A percentile compares a stretch with the other conserved stretches of the same genome.
Conservation (phyloP, 495 filamentous ascomycete genomes). For the Daldinia childiae region DNA sequence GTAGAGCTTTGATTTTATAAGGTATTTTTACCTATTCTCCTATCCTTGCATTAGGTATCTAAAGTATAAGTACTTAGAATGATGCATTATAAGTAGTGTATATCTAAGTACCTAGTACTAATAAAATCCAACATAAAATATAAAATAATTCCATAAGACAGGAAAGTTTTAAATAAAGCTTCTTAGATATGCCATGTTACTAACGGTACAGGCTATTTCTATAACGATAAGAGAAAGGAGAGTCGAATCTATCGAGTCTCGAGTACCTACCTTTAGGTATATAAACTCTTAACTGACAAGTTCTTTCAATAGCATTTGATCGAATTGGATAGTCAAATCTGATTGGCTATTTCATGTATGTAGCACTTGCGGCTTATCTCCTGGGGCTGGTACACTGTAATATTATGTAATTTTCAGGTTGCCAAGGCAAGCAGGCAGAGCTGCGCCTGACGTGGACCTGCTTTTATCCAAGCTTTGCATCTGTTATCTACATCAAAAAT, state of each 20-base stretch:
- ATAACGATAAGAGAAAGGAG: neutral
- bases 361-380: neutral
- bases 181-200: neutral
- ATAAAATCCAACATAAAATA: neutral
- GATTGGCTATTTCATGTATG: neutral
- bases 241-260: neutral
- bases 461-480: conserved; percentile 1
- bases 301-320: neutral
- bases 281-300: neutral
- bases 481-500: conserved; percentile 12
- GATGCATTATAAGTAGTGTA: neutral
- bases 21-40: neutral
- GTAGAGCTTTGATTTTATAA: conserved; percentile 30
- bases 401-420: neutral
- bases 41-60: conserved; percentile 15
- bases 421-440: conserved; percentile 46
- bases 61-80: neutral
- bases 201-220: neutral
- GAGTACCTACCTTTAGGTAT: neutral
- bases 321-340: neutral
- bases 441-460: conserved; percentile 50
- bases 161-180: neutral
- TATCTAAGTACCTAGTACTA: neutral
- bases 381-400: neutral
- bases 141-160: too few species aligned